Evolutionary conservation across 2,329 filamentous ascomycete species (phyloP), one percentile per base, ranked within the genome.

Genomic region (Fusarium brachygibbosum): DNA sequence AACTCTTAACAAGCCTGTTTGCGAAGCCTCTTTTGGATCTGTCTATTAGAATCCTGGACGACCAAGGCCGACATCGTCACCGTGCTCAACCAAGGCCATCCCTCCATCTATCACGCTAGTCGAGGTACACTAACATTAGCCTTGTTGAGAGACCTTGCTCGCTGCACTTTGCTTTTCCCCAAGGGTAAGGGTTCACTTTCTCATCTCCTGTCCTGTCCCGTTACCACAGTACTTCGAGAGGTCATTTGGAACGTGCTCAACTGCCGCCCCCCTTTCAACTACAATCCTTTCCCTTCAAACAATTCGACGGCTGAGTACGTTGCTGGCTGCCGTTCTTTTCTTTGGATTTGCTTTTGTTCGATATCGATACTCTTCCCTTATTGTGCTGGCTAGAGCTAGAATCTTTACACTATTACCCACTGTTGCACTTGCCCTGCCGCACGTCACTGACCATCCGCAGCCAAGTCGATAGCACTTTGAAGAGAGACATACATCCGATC

Each of bases 171-270:
- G 66, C 71, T 74, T 74, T 74, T 75, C 69, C 50, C 62, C 58
- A 74, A 73, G 66, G 70, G 68, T 66, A 66, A 61, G 55, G 71
- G 67, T 74, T 74, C 71, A 75, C 69, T 72, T 72, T 42, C 66
- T 63, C 70, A 64, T 63, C 67, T 68, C 70, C 62, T 63, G 69
- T 68, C 70, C 62, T 63, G 69, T 56, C 56, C 57, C 61, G 51
- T 74, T 70, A 66, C 68, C 71, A 63, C 61, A 51, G 48, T 51
- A 51, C 37, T 69, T 63, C 42, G 53, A 58, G 67, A 71, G 68
- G 58, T 59, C 58, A 70, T 58, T 65, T 66, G 55, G 62, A 70
- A 67, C 71, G 31, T 63, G 58, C 61, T 54, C 58, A 60, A 55
- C 65, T 64, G 55, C 53, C 53, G 58, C 70, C 63, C 69, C 72